Conservation (phyloP, 192 early-diverging fungal species). For the Diversispora eburnea region DNA sequence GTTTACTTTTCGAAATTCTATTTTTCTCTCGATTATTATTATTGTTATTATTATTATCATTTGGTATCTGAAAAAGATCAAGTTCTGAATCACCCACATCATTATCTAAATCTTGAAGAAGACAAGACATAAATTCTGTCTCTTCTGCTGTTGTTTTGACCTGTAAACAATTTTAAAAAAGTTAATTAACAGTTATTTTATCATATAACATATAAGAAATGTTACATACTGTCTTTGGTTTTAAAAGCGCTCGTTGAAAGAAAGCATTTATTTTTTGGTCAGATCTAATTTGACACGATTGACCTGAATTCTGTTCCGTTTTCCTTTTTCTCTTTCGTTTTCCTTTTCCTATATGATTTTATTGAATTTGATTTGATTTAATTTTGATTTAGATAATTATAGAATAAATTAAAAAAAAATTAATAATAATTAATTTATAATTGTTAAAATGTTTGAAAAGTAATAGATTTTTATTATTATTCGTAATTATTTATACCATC, state of each 20-base stretch:
- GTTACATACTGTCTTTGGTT: neutral
- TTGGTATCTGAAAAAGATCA: conserved; percentile 27
- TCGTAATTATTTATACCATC: conserved; percentile 10
- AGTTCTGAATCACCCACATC: conserved; percentile 25
- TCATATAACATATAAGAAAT: too few relatives aligned
- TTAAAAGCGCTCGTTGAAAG: neutral
- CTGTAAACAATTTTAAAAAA: conserved; percentile 4
- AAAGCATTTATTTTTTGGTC: neutral
- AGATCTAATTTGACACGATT: neutral
- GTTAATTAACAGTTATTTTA: neutral
- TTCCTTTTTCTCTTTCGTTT: neutral
- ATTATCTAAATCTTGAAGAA: conserved; percentile 29
- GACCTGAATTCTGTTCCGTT: neutral
- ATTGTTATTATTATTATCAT: conserved; percentile 24
- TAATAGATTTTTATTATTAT: neutral
- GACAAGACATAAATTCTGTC: conserved; percentile 33
- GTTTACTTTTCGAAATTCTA: conserved; percentile 22
- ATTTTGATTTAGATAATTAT: neutral
- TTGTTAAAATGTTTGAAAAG: neutral
- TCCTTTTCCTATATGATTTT: neutral
- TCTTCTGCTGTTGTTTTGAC: conserved; percentile 21
- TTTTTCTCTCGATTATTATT: conserved; percentile 27
- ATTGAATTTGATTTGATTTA: neutral
- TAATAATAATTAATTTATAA: neutral
- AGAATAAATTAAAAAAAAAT: neutral